phyloP scores from a whole-genome alignment of 2,329 filamentous ascomycete genomes.

The Colletotrichum lini region DNA sequence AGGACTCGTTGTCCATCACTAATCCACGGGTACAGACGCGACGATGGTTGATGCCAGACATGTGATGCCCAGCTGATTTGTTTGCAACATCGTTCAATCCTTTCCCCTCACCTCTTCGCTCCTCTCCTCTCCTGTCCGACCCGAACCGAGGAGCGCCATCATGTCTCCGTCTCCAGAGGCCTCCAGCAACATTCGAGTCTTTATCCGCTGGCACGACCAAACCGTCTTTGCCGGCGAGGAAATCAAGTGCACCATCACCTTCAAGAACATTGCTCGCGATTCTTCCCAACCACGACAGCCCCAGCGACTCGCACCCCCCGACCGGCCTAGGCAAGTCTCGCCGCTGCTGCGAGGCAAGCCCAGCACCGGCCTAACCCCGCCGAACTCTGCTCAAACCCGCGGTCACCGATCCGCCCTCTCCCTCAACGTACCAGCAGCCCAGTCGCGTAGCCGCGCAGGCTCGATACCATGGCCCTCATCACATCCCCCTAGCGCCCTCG shows the following conservation, averaged over 20 bases:
- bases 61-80: constrained; percentile 36
- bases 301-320: constrained; percentile 43
- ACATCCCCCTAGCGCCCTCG: constrained; percentile 48
- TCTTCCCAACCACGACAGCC: constrained; percentile 51
- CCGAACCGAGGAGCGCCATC: constrained; percentile 47
- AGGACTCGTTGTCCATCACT: constrained; percentile 39
- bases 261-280: constrained; percentile 83
- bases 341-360: constrained; percentile 61
- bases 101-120: constrained; percentile 10
- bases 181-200: constrained; percentile 87
- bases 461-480: constrained; percentile 62
- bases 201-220: constrained; percentile 93
- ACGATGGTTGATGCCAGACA: constrained; percentile 40
- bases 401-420: constrained; percentile 80
- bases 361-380: constrained; percentile 61
- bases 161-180: constrained; percentile 67
- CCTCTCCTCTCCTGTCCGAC: constrained; percentile 29
- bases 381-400: constrained; percentile 57
- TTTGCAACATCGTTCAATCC: constrained; percentile 16
- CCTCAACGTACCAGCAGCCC: constrained; percentile 66
- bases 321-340: constrained; percentile 51
- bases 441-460: constrained; percentile 61
- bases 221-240: constrained; percentile 97
- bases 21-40: constrained; percentile 28
- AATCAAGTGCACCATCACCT: constrained; percentile 95